Conservation (phyloP, 1,284 basidiomycete genomes). For the Termitomyces sp. region DNA sequence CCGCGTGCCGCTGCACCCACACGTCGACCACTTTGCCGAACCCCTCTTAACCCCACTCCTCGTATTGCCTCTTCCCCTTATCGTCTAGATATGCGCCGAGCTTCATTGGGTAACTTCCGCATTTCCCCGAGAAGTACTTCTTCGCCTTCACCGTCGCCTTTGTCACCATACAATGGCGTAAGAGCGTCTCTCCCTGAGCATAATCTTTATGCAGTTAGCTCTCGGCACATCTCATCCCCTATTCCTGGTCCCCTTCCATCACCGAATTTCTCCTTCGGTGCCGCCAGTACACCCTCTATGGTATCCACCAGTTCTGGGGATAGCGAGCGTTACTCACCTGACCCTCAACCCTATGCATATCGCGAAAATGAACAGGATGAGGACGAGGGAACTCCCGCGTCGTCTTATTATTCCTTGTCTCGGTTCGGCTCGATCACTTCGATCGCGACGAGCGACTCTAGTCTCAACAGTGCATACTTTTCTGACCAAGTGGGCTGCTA, state of each 20-base stretch:
- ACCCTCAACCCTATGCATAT: conserved; percentile 37
- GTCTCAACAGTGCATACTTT: conserved; percentile 45
- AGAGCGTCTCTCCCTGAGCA: conserved; percentile 46
- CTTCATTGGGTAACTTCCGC: conserved; percentile 40
- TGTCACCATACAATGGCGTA: conserved; percentile 34
- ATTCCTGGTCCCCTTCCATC: conserved; percentile 68
- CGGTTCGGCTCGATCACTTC: conserved; percentile 59
- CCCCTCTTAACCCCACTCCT: conserved; percentile 23
- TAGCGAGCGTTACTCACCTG: conserved; percentile 48
- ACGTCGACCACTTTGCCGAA: conserved; percentile 25
- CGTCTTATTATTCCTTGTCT: conserved; percentile 43
- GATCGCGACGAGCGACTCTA: conserved; percentile 54
- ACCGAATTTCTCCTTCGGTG: conserved; percentile 65
- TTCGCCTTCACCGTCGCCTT: conserved; percentile 35
- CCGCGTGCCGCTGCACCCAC: conserved; percentile 32
- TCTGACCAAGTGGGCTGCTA: conserved; percentile 44
- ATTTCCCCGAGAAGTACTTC: conserved; percentile 26
- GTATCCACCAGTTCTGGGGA: conserved; percentile 42
- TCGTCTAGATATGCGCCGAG: conserved; percentile 34
- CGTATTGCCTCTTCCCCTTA: conserved; percentile 26
- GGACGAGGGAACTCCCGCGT: conserved; percentile 46
- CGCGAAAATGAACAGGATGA: conserved; percentile 41
- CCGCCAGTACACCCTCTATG: conserved; percentile 43
- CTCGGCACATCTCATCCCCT: conserved; percentile 47
- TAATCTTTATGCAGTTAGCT: conserved; percentile 43